Evolutionary conservation across 768 basidiomycete genomes (phyloP).

Genomic region (Piloderma croceum): DNA sequence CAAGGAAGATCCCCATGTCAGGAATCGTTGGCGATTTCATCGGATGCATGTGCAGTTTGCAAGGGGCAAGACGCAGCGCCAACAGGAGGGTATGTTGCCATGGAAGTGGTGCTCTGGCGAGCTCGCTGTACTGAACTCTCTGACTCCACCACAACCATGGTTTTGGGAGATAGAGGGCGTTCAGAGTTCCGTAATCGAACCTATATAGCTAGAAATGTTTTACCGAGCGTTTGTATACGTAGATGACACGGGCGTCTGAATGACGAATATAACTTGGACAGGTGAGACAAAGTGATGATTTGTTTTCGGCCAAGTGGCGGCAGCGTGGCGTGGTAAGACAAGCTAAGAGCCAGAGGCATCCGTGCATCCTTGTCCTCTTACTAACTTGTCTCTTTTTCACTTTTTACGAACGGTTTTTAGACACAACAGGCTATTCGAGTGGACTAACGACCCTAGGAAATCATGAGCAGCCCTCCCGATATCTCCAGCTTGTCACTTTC

Average conservation of each 20-base stretch:
- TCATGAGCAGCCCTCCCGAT: conserved; percentile 82
- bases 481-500: conserved; percentile 72
- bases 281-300: too few relatives aligned
- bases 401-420: conserved; percentile 29
- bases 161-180: too few relatives aligned
- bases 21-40: conserved; percentile 13
- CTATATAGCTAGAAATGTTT: too few relatives aligned
- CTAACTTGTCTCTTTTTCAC: conserved; percentile 22
- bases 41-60: conserved; percentile 14
- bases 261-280: too few relatives aligned
- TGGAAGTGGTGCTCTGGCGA: conserved; percentile 8
- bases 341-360: too few relatives aligned
- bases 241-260: too few relatives aligned
- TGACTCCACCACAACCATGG: conserved; percentile 3
- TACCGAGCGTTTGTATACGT: too few relatives aligned
- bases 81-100: background rate
- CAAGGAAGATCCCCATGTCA: conserved; percentile 10
- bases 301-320: too few relatives aligned
- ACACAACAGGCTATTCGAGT: conserved; percentile 10
- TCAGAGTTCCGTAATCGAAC: too few relatives aligned
- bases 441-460: conserved; percentile 13
- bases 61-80: conserved; percentile 1
- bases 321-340: too few relatives aligned
- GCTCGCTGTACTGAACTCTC: conserved; percentile 2
- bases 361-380: too few relatives aligned